phyloP scores from a whole-genome alignment of 2,329 filamentous ascomycete species.

The Pseudonectria foliicola region DNA sequence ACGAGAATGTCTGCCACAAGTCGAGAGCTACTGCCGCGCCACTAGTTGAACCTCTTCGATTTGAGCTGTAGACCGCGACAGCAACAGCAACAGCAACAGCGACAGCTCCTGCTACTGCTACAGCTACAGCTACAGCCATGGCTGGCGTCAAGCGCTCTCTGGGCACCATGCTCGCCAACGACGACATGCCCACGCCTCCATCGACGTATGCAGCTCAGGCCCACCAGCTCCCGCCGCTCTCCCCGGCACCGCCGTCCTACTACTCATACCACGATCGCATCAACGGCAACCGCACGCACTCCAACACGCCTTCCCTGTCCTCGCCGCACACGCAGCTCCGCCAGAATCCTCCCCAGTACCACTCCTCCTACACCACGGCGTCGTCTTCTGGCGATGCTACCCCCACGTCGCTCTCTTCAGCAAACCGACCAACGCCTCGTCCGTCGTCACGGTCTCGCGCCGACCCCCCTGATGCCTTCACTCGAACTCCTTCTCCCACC shows the following conservation, averaged over 20 bases:
- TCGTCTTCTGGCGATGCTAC: slow-evolving; percentile 5
- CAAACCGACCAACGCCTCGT: slow-evolving; percentile 11
- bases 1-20: too few relatives aligned
- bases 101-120: too few relatives aligned
- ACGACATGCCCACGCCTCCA: slow-evolving; percentile 13
- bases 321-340: too few relatives aligned
- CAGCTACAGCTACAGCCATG: slow-evolving; percentile 14
- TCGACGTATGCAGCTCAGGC: neutral
- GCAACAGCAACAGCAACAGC: slow-evolving; percentile 15
- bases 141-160: slow-evolving; percentile 36
- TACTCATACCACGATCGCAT: too few relatives aligned
- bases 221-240: too few relatives aligned
- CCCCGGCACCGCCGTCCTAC: too few relatives aligned
- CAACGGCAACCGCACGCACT: too few relatives aligned
- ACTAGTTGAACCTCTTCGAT: too few relatives aligned
- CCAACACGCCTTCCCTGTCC: too few relatives aligned
- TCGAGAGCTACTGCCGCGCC: neutral
- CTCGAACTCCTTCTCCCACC: slow-evolving; percentile 19
- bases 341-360: too few relatives aligned
- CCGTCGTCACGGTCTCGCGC: neutral
- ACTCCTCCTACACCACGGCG: too few relatives aligned
- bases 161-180: slow-evolving; percentile 26
- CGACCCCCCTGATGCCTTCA: slow-evolving; percentile 16
- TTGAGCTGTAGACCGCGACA: too few relatives aligned
- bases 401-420: slow-evolving; percentile 13